phyloP scores from a whole-genome alignment of 2,329 filamentous ascomycete genomes.

The Kalaharituber pfeilii region DNA sequence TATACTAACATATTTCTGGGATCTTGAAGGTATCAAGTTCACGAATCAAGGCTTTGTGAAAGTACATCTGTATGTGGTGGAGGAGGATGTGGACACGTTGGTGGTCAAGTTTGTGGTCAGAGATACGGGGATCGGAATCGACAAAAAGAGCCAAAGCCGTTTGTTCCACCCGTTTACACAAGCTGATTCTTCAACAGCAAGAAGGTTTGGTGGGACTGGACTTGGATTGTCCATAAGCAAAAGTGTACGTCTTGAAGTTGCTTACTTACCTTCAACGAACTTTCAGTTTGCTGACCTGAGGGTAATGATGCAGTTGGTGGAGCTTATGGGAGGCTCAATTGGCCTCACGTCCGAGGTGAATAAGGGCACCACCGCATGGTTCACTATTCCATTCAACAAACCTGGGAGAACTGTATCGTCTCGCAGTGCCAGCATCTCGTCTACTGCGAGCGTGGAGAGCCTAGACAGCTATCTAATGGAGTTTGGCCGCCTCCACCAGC shows the following conservation, averaged over 20 bases:
- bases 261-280: neutral
- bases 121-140: slow-evolving; percentile 67
- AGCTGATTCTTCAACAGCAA: slow-evolving; percentile 60
- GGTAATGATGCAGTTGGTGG: slow-evolving; percentile 47
- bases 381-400: slow-evolving; percentile 62
- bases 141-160: slow-evolving; percentile 53
- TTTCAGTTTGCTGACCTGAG: neutral
- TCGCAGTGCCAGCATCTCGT: neutral
- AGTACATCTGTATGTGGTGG: slow-evolving; percentile 46
- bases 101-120: slow-evolving; percentile 55
- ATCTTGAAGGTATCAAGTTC: slow-evolving; percentile 39
- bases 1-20: neutral
- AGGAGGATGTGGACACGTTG: slow-evolving; percentile 46
- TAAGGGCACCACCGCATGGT: slow-evolving; percentile 53
- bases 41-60: slow-evolving; percentile 51
- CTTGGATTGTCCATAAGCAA: slow-evolving; percentile 65
- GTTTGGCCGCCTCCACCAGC: neutral
- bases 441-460: neutral
- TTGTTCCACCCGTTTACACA: slow-evolving; percentile 70
- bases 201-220: slow-evolving; percentile 59
- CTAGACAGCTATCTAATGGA: neutral
- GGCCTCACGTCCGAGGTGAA: slow-evolving; percentile 44
- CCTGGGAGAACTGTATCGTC: neutral
- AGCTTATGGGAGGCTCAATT: slow-evolving; percentile 65
- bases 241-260: slow-evolving; percentile 36